These are phyloP conservation scores for Flueggea neowawraea DNA, from an alignment of 441 rosid species.

Conservation along the genomic window DNA sequence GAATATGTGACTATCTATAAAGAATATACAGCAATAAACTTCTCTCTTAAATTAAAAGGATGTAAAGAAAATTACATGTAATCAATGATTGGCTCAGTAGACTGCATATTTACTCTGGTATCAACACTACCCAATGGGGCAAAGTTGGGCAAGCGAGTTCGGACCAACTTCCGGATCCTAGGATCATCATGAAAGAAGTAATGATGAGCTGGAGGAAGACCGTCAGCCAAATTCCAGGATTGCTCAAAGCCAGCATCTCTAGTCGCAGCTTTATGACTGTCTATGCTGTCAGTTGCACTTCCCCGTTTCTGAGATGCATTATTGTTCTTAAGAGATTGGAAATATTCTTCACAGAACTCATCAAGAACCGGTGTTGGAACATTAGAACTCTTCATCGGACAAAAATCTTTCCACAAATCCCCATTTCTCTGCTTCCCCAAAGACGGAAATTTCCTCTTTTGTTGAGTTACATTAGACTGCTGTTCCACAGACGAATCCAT, in stretches of 20 bases:
- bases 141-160: conserved; percentile 67
- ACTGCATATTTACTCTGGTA: conserved; percentile 32
- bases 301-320: conserved; percentile 28
- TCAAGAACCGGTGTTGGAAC: conserved; percentile 79
- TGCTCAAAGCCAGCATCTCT: conserved; percentile 25
- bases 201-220: conserved; percentile 67
- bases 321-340: conserved; percentile 43
- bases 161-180: conserved; percentile 54
- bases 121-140: conserved; percentile 43
- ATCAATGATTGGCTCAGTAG: conserved; percentile 45
- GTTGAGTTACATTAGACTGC: conserved; percentile 23
- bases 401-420: conserved; percentile 76
- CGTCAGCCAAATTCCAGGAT: conserved; percentile 27
- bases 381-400: conserved; percentile 34
- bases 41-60: background rate
- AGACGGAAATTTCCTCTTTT: conserved; percentile 28
- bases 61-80: conserved; percentile 46
- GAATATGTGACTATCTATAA: background rate
- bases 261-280: conserved; percentile 12
- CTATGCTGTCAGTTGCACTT: conserved; percentile 15
- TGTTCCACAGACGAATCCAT: conserved; percentile 20
- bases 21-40: too few relatives aligned
- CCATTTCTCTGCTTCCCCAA: conserved; percentile 18
- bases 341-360: conserved; percentile 78
- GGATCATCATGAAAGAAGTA: conserved; percentile 81